These are phyloP conservation scores for Pythium pectinolyticum DNA, from an alignment of 352 stramenopile genomes.

Conservation along the genomic window DNA sequence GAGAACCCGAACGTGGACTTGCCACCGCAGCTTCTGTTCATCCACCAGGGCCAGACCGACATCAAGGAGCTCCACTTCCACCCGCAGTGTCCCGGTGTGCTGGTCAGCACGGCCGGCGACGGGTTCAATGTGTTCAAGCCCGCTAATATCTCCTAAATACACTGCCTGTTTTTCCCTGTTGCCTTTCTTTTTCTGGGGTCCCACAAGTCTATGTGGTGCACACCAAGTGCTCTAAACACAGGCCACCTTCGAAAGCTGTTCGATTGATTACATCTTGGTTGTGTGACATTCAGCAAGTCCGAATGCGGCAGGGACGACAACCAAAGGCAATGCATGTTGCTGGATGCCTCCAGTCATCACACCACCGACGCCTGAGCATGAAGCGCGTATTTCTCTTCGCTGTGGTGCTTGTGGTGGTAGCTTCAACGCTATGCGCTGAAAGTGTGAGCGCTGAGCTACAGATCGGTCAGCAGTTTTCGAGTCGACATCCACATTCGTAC, in stretches of 20 bases:
- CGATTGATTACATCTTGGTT: no score
- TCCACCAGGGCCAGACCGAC: constrained; percentile 98
- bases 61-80: constrained; percentile 99
- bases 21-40: constrained; percentile 98
- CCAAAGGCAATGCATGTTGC: not conserved
- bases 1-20: constrained; percentile 85
- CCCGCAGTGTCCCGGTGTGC: constrained; percentile 96
- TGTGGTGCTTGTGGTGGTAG: not conserved
- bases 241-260: not conserved
- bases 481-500: constrained; percentile 26
- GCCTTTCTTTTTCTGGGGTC: not conserved
- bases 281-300: no score
- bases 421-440: not conserved
- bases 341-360: no score
- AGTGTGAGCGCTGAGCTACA: constrained; percentile 14
- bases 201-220: not conserved
- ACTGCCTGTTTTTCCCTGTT: not conserved
- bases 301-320: no score
- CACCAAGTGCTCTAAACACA: constrained; percentile 10
- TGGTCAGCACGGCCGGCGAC: constrained; percentile 96
- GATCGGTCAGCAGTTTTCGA: constrained; percentile 23
- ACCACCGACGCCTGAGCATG: no score
- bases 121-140: constrained; percentile 99
- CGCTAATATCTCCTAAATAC: constrained; percentile 89
- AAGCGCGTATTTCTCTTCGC: not conserved